Evolutionary conservation across 371 early-diverging fungal genomes (phyloP).

Genomic region (Mortierella polycephala): DNA sequence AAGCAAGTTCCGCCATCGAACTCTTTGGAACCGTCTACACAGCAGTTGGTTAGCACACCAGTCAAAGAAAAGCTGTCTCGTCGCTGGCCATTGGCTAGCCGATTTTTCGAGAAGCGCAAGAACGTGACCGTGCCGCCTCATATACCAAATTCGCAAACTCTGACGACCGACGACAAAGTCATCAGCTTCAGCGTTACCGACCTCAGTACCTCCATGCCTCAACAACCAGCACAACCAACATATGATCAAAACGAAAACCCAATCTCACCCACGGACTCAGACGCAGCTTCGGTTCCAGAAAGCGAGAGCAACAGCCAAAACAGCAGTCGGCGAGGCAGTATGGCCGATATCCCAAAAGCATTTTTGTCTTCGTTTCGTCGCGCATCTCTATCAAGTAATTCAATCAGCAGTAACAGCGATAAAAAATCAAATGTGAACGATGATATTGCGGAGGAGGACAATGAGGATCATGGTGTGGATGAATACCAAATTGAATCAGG

Average conservation of each 20-base stretch:
- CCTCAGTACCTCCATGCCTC: not conserved
- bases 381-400: constrained; percentile 7
- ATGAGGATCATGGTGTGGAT: not conserved
- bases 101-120: constrained; percentile 34
- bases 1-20: not conserved
- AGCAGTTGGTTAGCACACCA: not conserved
- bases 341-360: constrained; percentile 39
- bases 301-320: not conserved
- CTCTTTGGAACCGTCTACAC: not conserved
- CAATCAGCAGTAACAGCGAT: not conserved
- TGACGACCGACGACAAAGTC: not conserved
- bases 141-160: constrained; percentile 10
- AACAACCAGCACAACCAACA: not conserved
- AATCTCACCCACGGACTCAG: no score
- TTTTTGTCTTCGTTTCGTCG: constrained; percentile 36
- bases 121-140: constrained; percentile 6
- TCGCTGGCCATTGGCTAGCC: constrained; percentile 37
- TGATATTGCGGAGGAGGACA: not conserved
- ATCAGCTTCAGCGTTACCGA: not conserved
- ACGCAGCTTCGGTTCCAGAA: not conserved
- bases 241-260: no score
- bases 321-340: constrained; percentile 19
- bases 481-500: not conserved
- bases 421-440: not conserved
- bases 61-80: constrained; percentile 17